These are phyloP conservation scores for Plasmodium cynomolgi DNA, from an alignment of 169 alveolate genomes.

Conservation along the genomic window DNA sequence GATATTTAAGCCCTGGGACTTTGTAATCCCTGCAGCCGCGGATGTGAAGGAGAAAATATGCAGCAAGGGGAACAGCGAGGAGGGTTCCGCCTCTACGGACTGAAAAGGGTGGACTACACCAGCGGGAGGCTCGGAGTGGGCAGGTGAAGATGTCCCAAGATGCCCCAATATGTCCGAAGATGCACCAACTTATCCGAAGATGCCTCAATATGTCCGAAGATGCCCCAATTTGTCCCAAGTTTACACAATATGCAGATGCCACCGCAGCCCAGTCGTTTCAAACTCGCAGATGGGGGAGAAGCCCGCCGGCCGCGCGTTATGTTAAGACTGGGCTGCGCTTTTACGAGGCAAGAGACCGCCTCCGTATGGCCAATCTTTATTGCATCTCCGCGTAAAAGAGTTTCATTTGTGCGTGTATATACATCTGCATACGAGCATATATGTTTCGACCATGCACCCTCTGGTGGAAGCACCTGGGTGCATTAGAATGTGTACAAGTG, in stretches of 20 bases:
- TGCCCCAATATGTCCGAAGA: too few relatives aligned
- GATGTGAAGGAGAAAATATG: constrained; percentile 51
- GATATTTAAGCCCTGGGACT: constrained; percentile 63
- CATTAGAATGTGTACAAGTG: neutral
- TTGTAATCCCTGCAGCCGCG: constrained; percentile 68
- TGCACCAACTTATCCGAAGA: too few relatives aligned
- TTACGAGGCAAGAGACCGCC: neutral
- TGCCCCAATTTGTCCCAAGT: neutral
- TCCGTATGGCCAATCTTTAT: neutral
- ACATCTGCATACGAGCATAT: neutral
- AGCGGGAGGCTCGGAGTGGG: neutral
- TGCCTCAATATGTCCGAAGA: neutral
- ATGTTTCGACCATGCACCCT: neutral
- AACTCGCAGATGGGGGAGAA: neutral
- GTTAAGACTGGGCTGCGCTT: neutral
- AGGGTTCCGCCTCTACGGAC: neutral
- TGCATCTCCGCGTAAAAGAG: neutral
- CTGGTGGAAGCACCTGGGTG: neutral
- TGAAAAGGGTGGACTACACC: neutral
- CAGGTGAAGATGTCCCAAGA: neutral
- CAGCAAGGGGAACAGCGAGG: neutral
- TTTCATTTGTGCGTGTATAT: neutral
- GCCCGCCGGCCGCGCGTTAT: neutral
- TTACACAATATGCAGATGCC: neutral
- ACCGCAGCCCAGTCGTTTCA: neutral